These are phyloP conservation scores for Rhytidhysteron rufulum DNA, from an alignment of 2,329 filamentous ascomycete genomes.

Conservation along the genomic window DNA sequence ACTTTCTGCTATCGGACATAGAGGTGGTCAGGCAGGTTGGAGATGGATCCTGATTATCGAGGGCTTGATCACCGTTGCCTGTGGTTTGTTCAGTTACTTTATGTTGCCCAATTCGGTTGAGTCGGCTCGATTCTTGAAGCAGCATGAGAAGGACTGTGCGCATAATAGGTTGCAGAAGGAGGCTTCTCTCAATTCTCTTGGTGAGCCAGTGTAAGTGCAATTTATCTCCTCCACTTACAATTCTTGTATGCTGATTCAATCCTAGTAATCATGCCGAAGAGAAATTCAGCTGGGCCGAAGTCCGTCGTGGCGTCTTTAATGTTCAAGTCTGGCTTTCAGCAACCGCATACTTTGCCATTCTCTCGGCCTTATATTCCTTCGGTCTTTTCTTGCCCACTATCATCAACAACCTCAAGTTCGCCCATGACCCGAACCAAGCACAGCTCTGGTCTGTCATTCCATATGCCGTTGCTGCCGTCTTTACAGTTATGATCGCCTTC, in stretches of 20 bases:
- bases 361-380: slow-evolving; percentile 60
- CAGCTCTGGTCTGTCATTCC: slow-evolving; percentile 64
- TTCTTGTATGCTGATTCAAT: not conserved
- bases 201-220: not conserved
- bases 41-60: slow-evolving; percentile 63
- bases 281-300: slow-evolving; percentile 58
- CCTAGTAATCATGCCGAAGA: slow-evolving; percentile 38
- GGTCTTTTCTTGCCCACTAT: slow-evolving; percentile 65
- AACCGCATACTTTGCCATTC: slow-evolving; percentile 56
- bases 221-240: not conserved
- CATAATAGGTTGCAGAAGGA: slow-evolving; percentile 43
- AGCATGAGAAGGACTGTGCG: slow-evolving; percentile 51
- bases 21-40: slow-evolving; percentile 55
- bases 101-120: slow-evolving; percentile 55
- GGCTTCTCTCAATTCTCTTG: slow-evolving; percentile 6
- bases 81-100: slow-evolving; percentile 51
- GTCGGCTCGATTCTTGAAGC: slow-evolving; percentile 52
- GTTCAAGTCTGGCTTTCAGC: slow-evolving; percentile 62
- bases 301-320: slow-evolving; percentile 57
- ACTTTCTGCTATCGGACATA: slow-evolving; percentile 55
- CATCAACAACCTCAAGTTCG: slow-evolving; percentile 54
- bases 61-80: slow-evolving; percentile 51
- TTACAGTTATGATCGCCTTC: slow-evolving; percentile 52
- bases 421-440: slow-evolving; percentile 53
- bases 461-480: slow-evolving; percentile 57